Percentiles rank a stretch among this genome's conserved stretches.
Evolutionary conservation across 2,329 filamentous ascomycete species (phyloP).

Genomic region (Fusarium gaditjirri): DNA sequence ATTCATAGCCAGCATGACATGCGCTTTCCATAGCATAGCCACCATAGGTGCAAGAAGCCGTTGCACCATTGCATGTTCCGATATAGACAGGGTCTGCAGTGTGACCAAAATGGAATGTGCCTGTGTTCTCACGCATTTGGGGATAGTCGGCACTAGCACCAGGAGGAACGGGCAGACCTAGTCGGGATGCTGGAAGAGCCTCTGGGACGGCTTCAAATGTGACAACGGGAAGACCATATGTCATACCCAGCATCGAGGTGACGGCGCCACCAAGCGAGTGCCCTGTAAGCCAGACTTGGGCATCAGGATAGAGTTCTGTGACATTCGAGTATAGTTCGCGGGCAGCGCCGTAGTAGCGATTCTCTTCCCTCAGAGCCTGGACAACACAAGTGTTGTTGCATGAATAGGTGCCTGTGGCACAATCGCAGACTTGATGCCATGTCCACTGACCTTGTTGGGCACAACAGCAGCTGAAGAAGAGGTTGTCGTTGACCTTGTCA

Average conservation of each 20-base stretch:
- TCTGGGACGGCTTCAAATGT: conserved; percentile 95
- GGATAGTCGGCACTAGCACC: conserved; percentile 77
- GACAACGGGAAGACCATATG: conserved; percentile 89
- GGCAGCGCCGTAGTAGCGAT: conserved; percentile 90
- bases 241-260: conserved; percentile 86
- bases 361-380: conserved; percentile 79
- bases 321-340: conserved; percentile 93
- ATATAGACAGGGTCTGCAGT: conserved; percentile 96
- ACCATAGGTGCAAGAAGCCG: conserved; percentile 87
- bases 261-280: conserved; percentile 94
- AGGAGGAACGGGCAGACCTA: conserved; percentile 88
- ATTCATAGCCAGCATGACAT: conserved; percentile 91
- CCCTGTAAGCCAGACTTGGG: conserved; percentile 89
- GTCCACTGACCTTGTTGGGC: conserved; percentile 90
- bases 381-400: conserved; percentile 93
- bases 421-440: conserved; percentile 94
- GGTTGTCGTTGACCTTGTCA: conserved; percentile 97
- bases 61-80: conserved; percentile 90
- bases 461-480: conserved; percentile 98
- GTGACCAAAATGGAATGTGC: conserved; percentile 90
- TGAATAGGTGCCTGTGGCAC: conserved; percentile 84
- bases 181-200: conserved; percentile 82
- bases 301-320: conserved; percentile 84
- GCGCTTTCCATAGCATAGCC: conserved; percentile 93
- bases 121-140: conserved; percentile 77